phyloP scores from a whole-genome alignment of 768 basidiomycete species.

The Macrocybe gigantea region DNA sequence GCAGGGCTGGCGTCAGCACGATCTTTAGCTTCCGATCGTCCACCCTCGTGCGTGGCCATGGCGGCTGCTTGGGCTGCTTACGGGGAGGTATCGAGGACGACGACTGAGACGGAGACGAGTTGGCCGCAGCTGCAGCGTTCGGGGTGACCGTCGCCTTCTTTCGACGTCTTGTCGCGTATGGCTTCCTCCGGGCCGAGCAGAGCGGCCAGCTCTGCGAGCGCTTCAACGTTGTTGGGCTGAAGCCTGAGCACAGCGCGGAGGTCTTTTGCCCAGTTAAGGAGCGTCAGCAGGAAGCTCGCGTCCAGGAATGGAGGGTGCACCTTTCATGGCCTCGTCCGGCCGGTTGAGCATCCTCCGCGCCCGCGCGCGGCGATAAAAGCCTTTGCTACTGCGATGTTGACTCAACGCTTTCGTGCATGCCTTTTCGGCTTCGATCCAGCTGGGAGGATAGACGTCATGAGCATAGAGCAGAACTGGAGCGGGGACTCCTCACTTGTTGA shows the following conservation, averaged over 20 bases:
- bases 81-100: conserved; percentile 7
- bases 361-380: conserved; percentile 62
- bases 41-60: conserved; percentile 43
- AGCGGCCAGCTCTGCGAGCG: conserved; percentile 46
- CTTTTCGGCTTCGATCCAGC: conserved; percentile 68
- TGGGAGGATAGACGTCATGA: conserved; percentile 18
- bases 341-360: conserved; percentile 57
- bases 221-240: conserved; percentile 63
- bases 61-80: conserved; percentile 39
- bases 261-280: conserved; percentile 29
- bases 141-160: not conserved
- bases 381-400: conserved; percentile 66
- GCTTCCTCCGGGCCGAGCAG: conserved; percentile 23
- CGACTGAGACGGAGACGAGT: conserved; percentile 20
- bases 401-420: conserved; percentile 61
- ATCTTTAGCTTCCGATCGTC: conserved; percentile 55
- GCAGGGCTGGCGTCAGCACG: conserved; percentile 35
- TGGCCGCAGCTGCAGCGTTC: conserved; percentile 6
- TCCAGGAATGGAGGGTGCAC: conserved; percentile 20
- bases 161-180: conserved; percentile 1
- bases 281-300: not conserved
- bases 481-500: conserved; percentile 48
- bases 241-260: conserved; percentile 53
- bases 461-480: not conserved
- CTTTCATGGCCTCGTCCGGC: conserved; percentile 54